A percentile compares a stretch with the other conserved stretches of the same genome.
Conservation (phyloP, 2,329 filamentous ascomycete genomes). For the Magnaporthales sp. region DNA sequence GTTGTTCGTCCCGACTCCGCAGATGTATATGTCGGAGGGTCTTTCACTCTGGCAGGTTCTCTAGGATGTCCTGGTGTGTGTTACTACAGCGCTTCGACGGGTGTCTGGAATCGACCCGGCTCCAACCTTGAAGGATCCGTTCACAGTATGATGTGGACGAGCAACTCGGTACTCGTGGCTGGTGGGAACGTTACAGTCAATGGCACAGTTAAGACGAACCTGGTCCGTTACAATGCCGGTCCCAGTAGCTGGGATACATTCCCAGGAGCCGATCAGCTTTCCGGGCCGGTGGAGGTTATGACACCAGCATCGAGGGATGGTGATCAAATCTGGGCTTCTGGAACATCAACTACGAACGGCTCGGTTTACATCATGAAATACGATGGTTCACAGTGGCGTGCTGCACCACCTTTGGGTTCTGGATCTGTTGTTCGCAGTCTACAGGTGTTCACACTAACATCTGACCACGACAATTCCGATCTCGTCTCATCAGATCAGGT, state of each 20-base stretch:
- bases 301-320: constrained; percentile 64
- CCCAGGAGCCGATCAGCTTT: constrained; percentile 52
- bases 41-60: constrained; percentile 74
- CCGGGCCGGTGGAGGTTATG: constrained; percentile 72
- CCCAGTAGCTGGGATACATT: constrained; percentile 58
- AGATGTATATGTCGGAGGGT: constrained; percentile 79
- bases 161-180: constrained; percentile 61
- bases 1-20: constrained; percentile 58
- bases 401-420: constrained; percentile 54
- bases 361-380: constrained; percentile 76
- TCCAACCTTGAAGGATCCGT: constrained; percentile 63
- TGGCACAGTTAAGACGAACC: constrained; percentile 48
- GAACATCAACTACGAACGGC: constrained; percentile 53
- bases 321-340: constrained; percentile 74
- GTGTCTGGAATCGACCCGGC: constrained; percentile 76
- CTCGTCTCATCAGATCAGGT: constrained; percentile 60
- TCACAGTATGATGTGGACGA: constrained; percentile 67
- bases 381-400: constrained; percentile 62
- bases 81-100: constrained; percentile 59
- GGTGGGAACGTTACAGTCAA: constrained; percentile 68
- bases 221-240: constrained; percentile 67
- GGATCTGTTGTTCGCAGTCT: constrained; percentile 67
- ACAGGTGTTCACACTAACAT: constrained; percentile 67
- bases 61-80: constrained; percentile 79
- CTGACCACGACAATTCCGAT: constrained; percentile 54